Percentiles rank a stretch among this genome's conserved stretches.
phyloP scores from a whole-genome alignment of 805 yeast species.

The Cyberlindnera lachancei region DNA sequence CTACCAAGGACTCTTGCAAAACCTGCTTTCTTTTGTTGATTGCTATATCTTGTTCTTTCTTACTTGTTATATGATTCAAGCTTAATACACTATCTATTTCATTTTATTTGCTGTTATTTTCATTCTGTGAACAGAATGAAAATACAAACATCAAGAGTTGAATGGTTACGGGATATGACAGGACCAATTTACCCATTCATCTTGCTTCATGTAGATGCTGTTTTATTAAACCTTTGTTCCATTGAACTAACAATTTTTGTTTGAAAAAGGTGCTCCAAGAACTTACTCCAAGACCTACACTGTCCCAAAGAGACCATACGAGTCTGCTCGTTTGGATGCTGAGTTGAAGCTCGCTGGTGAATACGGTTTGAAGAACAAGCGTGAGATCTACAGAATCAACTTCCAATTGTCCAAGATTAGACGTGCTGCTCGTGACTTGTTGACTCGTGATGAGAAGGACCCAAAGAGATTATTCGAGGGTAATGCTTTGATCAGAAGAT shows the following conservation, averaged over 20 bases:
- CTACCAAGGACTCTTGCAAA: no score
- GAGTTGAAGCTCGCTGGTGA: slow-evolving; percentile 99
- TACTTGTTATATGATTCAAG: slow-evolving; percentile 2
- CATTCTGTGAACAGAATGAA: no score
- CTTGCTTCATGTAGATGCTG: no score
- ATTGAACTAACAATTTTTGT: no score
- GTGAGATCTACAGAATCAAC: slow-evolving; percentile 99
- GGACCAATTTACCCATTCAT: no score
- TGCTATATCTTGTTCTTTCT: slow-evolving; percentile 1
- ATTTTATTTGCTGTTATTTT: no score
- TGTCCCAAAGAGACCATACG: slow-evolving; percentile 99
- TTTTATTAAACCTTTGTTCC: no score
- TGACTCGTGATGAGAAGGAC: slow-evolving; percentile 99
- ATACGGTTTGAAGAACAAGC: slow-evolving; percentile 99
- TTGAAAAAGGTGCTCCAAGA: slow-evolving; percentile 84
- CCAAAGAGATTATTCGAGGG: slow-evolving; percentile 99
- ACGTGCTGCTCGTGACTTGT: slow-evolving; percentile 99
- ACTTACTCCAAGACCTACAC: slow-evolving; percentile 99
- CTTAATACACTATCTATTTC: slow-evolving; percentile 2
- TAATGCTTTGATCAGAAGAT: slow-evolving; percentile 99
- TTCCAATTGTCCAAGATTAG: slow-evolving; percentile 99
- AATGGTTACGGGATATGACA: no score
- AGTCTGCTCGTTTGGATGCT: slow-evolving; percentile 98
- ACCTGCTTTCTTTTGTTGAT: no score
- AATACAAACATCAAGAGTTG: no score